phyloP scores from a whole-genome alignment of 345 rosid species.

The Populus alba region DNA sequence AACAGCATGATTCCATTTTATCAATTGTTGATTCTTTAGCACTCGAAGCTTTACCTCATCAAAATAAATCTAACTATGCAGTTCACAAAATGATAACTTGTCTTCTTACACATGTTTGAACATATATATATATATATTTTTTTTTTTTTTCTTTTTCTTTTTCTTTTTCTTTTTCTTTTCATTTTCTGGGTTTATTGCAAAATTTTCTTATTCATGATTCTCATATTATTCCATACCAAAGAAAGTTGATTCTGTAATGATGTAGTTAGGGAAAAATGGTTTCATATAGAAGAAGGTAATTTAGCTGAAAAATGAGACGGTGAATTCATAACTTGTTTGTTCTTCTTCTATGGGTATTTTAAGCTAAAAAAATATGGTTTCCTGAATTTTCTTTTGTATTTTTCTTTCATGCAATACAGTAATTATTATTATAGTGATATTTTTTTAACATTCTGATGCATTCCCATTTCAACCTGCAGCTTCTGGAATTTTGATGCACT shows the following conservation, averaged over 20 bases:
- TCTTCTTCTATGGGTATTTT: neutral
- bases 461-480: slow-evolving; percentile 40
- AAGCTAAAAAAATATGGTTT: neutral
- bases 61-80: neutral
- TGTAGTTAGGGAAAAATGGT: neutral
- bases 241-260: neutral
- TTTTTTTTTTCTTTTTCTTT: too few species aligned
- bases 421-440: too few species aligned
- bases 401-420: neutral
- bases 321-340: neutral
- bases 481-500: slow-evolving; percentile 98
- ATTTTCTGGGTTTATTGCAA: neutral
- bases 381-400: too few species aligned
- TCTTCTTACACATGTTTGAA: neutral
- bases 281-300: neutral
- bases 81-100: neutral
- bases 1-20: neutral
- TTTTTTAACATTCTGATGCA: neutral
- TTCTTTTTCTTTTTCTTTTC: too few species aligned
- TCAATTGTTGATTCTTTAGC: slow-evolving; percentile 6
- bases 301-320: neutral
- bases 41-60: neutral
- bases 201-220: neutral
- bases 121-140: too few species aligned
- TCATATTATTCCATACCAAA: neutral